These are phyloP conservation scores for Thalassiosira mediterranea DNA, from an alignment of 352 stramenopile genomes.

Conservation along the genomic window DNA sequence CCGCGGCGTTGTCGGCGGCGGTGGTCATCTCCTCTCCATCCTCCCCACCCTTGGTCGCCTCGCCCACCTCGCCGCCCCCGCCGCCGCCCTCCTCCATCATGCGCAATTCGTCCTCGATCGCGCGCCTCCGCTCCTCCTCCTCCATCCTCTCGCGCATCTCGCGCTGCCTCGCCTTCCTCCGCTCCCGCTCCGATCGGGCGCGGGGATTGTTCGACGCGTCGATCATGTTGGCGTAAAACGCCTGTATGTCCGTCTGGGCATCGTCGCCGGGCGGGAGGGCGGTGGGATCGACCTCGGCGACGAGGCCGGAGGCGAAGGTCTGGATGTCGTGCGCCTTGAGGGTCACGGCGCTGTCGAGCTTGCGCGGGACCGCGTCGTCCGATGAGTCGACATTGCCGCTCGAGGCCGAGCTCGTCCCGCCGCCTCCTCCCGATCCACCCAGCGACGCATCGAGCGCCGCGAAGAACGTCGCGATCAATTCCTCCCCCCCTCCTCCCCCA, in stretches of 20 bases:
- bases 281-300: slow-evolving; percentile 28
- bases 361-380: slow-evolving; percentile 25
- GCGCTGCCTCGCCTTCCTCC: slow-evolving; percentile 61
- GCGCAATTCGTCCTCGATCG: slow-evolving; percentile 60
- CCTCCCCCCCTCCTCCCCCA: slow-evolving; percentile 21
- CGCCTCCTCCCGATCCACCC: neutral
- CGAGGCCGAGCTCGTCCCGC: neutral
- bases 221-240: slow-evolving; percentile 76
- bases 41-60: neutral
- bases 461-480: slow-evolving; percentile 51
- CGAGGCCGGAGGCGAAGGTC: slow-evolving; percentile 60
- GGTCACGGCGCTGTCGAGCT: slow-evolving; percentile 59
- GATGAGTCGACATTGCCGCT: neutral
- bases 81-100: slow-evolving; percentile 52
- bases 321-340: slow-evolving; percentile 62
- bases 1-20: slow-evolving; percentile 51
- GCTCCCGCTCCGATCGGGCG: slow-evolving; percentile 51
- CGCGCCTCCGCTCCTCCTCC: slow-evolving; percentile 57
- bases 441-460: slow-evolving; percentile 36
- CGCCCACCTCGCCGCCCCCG: neutral
- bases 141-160: slow-evolving; percentile 60
- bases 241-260: slow-evolving; percentile 37
- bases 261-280: slow-evolving; percentile 1
- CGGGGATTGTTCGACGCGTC: slow-evolving; percentile 41
- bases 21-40: slow-evolving; percentile 24